A percentile compares a stretch with the other conserved stretches of the same genome.
Conservation (phyloP, 805 yeast species). For the Nakazawaea peltata region DNA sequence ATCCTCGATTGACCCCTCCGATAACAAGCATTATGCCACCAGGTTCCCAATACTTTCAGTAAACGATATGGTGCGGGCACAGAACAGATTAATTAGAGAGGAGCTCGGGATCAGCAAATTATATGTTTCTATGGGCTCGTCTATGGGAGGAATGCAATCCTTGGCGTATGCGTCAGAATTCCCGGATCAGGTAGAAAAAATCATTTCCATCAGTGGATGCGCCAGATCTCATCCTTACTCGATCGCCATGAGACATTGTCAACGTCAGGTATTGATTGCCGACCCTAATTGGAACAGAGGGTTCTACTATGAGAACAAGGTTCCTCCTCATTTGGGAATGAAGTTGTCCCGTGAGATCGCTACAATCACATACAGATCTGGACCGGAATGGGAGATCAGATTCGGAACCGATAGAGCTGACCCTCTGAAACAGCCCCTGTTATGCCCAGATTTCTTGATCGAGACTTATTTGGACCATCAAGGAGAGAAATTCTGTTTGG, state of each 20-base stretch:
- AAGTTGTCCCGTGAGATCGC: slow-evolving; percentile 90
- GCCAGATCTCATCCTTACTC: slow-evolving; percentile 93
- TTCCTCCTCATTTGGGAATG: slow-evolving; percentile 95
- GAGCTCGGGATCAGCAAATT: slow-evolving; percentile 57
- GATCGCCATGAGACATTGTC: slow-evolving; percentile 88
- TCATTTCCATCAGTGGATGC: slow-evolving; percentile 84
- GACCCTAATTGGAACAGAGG: slow-evolving; percentile 96
- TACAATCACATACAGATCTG: slow-evolving; percentile 88
- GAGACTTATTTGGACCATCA: slow-evolving; percentile 93
- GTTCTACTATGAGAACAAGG: slow-evolving; percentile 57
- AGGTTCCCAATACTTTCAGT: slow-evolving; percentile 80
- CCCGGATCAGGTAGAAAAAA: slow-evolving; percentile 63
- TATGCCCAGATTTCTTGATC: slow-evolving; percentile 88
- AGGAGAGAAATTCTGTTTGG: slow-evolving; percentile 88
- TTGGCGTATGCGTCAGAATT: slow-evolving; percentile 82
- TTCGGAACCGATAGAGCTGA: slow-evolving; percentile 86
- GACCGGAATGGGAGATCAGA: slow-evolving; percentile 95
- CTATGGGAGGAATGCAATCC: slow-evolving; percentile 99
- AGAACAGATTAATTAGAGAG: slow-evolving; percentile 55
- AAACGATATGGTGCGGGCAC: slow-evolving; percentile 89
- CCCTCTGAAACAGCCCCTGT: slow-evolving; percentile 69
- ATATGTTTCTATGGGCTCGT: slow-evolving; percentile 79
- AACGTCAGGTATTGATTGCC: slow-evolving; percentile 87
- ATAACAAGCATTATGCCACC: slow-evolving; percentile 65
- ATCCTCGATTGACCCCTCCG: slow-evolving; percentile 67